A percentile compares a stretch with the other conserved stretches of the same genome.
Conservation (phyloP, 2,329 filamentous ascomycete species). For the Aspergillus ruber region DNA sequence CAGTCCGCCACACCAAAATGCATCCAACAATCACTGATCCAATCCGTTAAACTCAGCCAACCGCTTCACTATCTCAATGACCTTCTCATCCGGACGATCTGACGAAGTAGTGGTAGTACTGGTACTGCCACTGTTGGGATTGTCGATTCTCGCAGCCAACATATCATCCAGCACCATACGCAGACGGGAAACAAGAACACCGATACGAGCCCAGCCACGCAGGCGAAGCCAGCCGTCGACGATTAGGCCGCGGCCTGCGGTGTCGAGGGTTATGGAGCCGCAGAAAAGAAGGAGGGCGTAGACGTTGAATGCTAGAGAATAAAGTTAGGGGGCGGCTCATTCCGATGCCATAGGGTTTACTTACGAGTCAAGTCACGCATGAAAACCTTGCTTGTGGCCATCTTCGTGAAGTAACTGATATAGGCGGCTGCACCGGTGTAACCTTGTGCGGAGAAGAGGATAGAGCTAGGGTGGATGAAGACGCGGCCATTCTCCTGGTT, state of each 20-base stretch:
- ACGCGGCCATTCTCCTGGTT: conserved; percentile 78
- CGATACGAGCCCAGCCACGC: conserved; percentile 89
- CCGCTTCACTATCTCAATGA: conserved; percentile 70
- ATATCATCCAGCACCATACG: conserved; percentile 81
- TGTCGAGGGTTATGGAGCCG: conserved; percentile 78
- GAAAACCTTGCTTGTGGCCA: conserved; percentile 87
- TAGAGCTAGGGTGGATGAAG: conserved; percentile 86
- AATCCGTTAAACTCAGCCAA: conserved; percentile 86
- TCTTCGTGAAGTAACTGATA: conserved; percentile 85
- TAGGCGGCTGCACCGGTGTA: conserved; percentile 72
- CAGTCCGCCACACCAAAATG: background rate
- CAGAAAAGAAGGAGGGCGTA: conserved; percentile 85
- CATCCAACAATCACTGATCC: conserved; percentile 44
- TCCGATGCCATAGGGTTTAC: conserved; percentile 28
- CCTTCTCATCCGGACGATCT: conserved; percentile 25
- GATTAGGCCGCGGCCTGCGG: conserved; percentile 74
- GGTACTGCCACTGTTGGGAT: conserved; percentile 54
- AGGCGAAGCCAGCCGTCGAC: conserved; percentile 87
- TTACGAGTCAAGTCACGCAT: conserved; percentile 81
- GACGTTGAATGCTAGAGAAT: conserved; percentile 62
- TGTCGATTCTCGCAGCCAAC: conserved; percentile 72
- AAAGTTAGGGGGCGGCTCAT: background rate
- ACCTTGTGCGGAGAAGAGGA: conserved; percentile 72
- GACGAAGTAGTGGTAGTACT: conserved; percentile 15
- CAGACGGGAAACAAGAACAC: conserved; percentile 76